Evolutionary conservation across 768 basidiomycete genomes (phyloP).

Genomic region (Suillus cothurnatus): DNA sequence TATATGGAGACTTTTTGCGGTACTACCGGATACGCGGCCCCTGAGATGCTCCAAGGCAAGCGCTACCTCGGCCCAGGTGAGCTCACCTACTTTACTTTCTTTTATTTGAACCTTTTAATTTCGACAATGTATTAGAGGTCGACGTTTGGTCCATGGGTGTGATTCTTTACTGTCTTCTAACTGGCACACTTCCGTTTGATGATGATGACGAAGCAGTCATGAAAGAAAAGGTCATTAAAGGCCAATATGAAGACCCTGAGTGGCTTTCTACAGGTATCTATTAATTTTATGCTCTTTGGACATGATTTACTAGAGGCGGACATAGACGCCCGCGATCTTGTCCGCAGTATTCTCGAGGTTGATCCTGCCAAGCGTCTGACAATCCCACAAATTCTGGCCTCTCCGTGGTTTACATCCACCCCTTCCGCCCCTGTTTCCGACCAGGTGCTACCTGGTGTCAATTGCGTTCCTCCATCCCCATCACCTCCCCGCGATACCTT

Average conservation of each 20-base stretch:
- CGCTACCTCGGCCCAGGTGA: slow-evolving; percentile 89
- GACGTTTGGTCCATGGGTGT: slow-evolving; percentile 95
- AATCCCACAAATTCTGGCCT: slow-evolving; percentile 83
- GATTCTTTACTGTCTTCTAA: slow-evolving; percentile 87
- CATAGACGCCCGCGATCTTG: slow-evolving; percentile 77
- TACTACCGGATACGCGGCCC: slow-evolving; percentile 91
- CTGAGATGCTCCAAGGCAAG: slow-evolving; percentile 87
- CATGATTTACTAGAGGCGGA: slow-evolving; percentile 31
- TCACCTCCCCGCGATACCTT: slow-evolving; percentile 35
- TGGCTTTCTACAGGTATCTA: slow-evolving; percentile 85
- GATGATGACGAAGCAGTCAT: slow-evolving; percentile 86
- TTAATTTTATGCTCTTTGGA: slow-evolving; percentile 4
- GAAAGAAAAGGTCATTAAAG: slow-evolving; percentile 81
- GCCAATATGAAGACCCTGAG: slow-evolving; percentile 87
- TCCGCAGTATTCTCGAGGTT: slow-evolving; percentile 73
- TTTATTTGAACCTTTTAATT: slow-evolving; percentile 15
- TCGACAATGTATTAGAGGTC: slow-evolving; percentile 60
- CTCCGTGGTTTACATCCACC: slow-evolving; percentile 77
- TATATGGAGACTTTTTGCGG: slow-evolving; percentile 95
- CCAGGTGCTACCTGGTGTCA: slow-evolving; percentile 16
- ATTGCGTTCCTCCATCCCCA: slow-evolving; percentile 30
- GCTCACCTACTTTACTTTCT: slow-evolving; percentile 24
- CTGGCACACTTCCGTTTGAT: slow-evolving; percentile 88
- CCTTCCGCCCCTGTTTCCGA: slow-evolving; percentile 8
- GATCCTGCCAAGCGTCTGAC: slow-evolving; percentile 76